Evolutionary conservation across 257 asterid genomes (phyloP), one percentile per base, ranked within the genome.

Genomic region (Cordia subcordata): DNA sequence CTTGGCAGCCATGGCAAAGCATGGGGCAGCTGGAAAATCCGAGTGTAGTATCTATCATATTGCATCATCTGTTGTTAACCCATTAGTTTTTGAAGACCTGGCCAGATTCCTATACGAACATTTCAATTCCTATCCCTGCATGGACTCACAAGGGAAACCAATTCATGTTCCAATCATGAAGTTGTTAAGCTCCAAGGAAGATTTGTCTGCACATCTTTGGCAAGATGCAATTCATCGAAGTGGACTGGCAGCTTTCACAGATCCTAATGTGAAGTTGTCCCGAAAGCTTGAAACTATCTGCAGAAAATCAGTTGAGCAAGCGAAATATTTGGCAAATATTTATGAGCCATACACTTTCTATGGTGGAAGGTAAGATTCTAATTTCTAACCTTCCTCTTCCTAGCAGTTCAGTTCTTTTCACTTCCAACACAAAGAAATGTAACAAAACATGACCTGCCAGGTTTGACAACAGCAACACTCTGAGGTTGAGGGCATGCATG

Each of bases 1-100:
- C 22, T 78, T 93, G 69, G 97, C 99, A 65, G 97, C 97, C 72
- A 89, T 88, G 80, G 97, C 96, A 39, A 89, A 89, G 83, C 99
- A 93, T 17, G 96, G 96, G 49, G 63, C 66, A 67, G 77, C 63
- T 15, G 86, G 85, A 71, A 84, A 70, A 72, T 63, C 85, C 15
- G 83, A 65, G 22, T 74, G 68, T 53, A 77, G 60, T 51, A 69
- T 77, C 38, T 82, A 82, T 66, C 89, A 82, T 62, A 87, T 93
- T 20, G 97, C 97, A 53, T 93, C 99, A 1, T 93, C 97, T 18
- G 92, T 81, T 13, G 91, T 75, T 61, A 93, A 93, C 66, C 99
- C 99, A 0, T 78, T 88, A 66, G 82, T 78, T 49, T 78, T 84
- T 69, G 49, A 80, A 66, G 96, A 92, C 70, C 76, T 92, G 9